Conservation (phyloP, 2,329 filamentous ascomycete genomes). For the Aspergillus quadrilineatus region DNA sequence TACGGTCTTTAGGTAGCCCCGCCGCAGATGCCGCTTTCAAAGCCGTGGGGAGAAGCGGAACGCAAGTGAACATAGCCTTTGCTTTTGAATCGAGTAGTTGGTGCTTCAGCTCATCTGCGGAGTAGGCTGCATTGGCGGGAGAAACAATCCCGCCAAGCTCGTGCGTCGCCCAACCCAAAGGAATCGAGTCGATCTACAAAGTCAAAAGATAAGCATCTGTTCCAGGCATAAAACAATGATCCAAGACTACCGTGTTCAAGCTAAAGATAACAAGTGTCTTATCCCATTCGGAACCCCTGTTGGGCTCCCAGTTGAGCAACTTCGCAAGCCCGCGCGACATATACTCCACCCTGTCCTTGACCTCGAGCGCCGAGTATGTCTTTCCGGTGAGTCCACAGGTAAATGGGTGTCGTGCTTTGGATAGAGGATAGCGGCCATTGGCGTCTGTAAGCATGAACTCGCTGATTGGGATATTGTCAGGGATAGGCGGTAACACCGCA, state of each 20-base stretch:
- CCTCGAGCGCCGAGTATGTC: conserved; percentile 62
- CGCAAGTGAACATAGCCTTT: conserved; percentile 69
- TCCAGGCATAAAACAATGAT: not conserved
- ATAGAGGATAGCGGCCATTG: conserved; percentile 65
- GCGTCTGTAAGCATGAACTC: conserved; percentile 75
- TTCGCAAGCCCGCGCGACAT: conserved; percentile 68
- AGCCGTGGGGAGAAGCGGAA: conserved; percentile 63
- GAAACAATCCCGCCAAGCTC: conserved; percentile 71
- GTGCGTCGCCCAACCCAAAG: conserved; percentile 71
- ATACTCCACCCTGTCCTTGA: conserved; percentile 64
- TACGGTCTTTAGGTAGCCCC: conserved; percentile 61
- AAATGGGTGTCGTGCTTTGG: conserved; percentile 67
- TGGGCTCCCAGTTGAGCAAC: conserved; percentile 69
- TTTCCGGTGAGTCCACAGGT: conserved; percentile 73
- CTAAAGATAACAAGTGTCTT: conserved; percentile 75
- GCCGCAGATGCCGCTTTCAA: conserved; percentile 63
- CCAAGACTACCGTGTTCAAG: conserved; percentile 67
- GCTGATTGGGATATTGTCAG: conserved; percentile 70
- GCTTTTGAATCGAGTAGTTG: conserved; percentile 69
- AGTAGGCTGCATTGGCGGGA: conserved; percentile 74
- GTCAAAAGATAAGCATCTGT: not conserved
- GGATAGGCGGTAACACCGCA: conserved; percentile 54
- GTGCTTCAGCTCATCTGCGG: conserved; percentile 66
- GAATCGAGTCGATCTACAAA: conserved; percentile 68
- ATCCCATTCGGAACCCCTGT: conserved; percentile 74